Evolutionary conservation across 2,329 filamentous ascomycete species (phyloP).

Genomic region (Ophiocordyceps camponoti-floridani): DNA sequence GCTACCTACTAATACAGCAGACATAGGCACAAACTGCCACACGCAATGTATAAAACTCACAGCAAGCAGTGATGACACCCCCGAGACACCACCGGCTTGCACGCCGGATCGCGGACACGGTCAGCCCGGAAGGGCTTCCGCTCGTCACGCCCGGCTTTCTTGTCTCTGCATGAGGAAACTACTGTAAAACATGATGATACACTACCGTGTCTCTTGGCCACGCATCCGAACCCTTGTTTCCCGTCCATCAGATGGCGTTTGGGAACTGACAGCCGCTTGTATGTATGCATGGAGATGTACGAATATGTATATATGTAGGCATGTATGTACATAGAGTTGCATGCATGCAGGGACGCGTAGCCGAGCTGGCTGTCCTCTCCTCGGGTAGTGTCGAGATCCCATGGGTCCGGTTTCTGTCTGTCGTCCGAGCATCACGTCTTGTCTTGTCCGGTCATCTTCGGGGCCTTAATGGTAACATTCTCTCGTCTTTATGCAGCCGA

Average conservation of each 20-base stretch:
- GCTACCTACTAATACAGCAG: no score
- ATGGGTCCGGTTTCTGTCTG: background rate
- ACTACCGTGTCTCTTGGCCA: background rate
- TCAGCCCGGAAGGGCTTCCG: background rate
- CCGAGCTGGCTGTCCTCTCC: background rate
- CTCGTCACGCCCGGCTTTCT: background rate
- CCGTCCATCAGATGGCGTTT: background rate
- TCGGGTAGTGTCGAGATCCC: no score
- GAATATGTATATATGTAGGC: no score
- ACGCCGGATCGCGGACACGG: background rate
- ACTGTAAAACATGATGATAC: background rate
- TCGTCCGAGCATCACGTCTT: background rate
- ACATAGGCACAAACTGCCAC: background rate
- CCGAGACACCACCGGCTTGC: background rate
- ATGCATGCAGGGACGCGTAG: background rate
- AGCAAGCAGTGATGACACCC: no score
- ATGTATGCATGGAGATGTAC: no score
- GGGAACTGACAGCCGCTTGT: background rate
- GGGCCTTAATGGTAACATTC: no score
- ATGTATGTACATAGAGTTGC: background rate
- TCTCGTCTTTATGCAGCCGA: no score
- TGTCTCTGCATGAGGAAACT: background rate
- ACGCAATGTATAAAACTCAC: background rate
- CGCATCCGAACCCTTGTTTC: background rate
- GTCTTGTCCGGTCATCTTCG: no score